Evolutionary conservation across 2,329 filamentous ascomycete species (phyloP).

Genomic region (Penicillium sp.): DNA sequence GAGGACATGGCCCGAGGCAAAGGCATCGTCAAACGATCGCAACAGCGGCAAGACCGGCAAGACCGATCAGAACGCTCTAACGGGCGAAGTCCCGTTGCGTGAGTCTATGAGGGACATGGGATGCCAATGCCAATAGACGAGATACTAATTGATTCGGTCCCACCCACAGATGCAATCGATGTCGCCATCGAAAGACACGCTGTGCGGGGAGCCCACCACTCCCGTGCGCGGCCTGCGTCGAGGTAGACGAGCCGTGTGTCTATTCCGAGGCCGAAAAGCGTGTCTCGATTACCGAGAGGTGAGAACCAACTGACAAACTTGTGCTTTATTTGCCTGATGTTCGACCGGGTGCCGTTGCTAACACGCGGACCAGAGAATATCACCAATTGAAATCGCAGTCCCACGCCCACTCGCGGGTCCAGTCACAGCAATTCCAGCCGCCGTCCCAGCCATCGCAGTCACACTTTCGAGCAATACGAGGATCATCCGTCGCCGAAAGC

Average conservation of each 20-base stretch:
- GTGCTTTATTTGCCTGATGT: neutral
- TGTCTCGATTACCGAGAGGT: constrained; percentile 43
- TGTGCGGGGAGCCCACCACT: constrained; percentile 41
- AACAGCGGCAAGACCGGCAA: constrained; percentile 26
- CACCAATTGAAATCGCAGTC: constrained; percentile 35
- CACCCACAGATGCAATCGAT: constrained; percentile 41
- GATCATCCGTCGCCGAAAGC: constrained; percentile 14
- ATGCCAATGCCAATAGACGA: neutral
- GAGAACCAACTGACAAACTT: neutral
- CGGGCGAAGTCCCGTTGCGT: constrained; percentile 37
- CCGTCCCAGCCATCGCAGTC: neutral
- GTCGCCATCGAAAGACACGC: constrained; percentile 41
- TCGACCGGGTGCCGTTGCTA: neutral
- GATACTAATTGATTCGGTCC: constrained; percentile 12
- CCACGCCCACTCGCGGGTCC: neutral
- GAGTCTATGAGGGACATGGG: constrained; percentile 8
- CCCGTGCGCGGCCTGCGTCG: constrained; percentile 41
- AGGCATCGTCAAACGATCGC: constrained; percentile 21
- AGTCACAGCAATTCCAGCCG: neutral
- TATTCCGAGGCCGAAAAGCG: constrained; percentile 45
- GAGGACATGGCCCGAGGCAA: constrained; percentile 24
- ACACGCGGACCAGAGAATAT: constrained; percentile 28
- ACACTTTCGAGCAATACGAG: constrained; percentile 31
- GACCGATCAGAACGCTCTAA: constrained; percentile 25
- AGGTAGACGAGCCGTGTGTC: constrained; percentile 37